Base-by-base conservation (phyloP, 768 basidiomycete genomes). In the Pleurotus djamor region DNA sequence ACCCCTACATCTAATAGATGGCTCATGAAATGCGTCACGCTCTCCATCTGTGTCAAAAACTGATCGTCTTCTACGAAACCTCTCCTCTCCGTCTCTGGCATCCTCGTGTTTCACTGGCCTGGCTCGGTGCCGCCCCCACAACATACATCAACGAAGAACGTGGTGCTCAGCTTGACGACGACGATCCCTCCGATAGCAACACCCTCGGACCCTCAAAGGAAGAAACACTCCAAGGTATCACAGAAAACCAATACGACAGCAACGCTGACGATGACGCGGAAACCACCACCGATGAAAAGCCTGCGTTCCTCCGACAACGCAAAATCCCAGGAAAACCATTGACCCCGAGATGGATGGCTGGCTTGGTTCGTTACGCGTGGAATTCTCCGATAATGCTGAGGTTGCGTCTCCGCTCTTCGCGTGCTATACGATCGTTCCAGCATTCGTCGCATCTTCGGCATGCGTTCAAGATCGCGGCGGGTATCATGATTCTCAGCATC, bases 371-470 rank as follows among this genome's bases (percentile, higher is more conserved):
- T 44, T 45, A 57, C 6, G 48, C 67, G 2, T 71, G 71, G 68
- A 71, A 72, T 50, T 60, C 57, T 43, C 67, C 69, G 2, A 56
- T 60, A 28, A 65, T 67, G 5, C 59, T 78, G 10, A 67, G 63
- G 5, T 34, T 66, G 2, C 69, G 78, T 7, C 59, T 81, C 44
- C 41, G 64, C 44, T 55, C 79, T 7, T 76, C 79, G 32, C 63
- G 65, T 43, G 49, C 67, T 34, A 41, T 72, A 17, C 66, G 71
- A 35, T 58, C 69, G 9, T 50, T 73, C 33, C 62, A 72, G 59
- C 75, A 75, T 63, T 82, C 80, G 12, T 68, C 70, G 16, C 79
- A 81, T 63, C 61, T 81, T 34, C 67, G 70, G 35, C 81, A 82
- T 65, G 80, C 79, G 1, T 47, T 76, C 32, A 82, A 83, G 63